These are phyloP conservation scores for Globisporangium heterothallicum DNA, from an alignment of 352 stramenopile species.

Conservation along the genomic window DNA sequence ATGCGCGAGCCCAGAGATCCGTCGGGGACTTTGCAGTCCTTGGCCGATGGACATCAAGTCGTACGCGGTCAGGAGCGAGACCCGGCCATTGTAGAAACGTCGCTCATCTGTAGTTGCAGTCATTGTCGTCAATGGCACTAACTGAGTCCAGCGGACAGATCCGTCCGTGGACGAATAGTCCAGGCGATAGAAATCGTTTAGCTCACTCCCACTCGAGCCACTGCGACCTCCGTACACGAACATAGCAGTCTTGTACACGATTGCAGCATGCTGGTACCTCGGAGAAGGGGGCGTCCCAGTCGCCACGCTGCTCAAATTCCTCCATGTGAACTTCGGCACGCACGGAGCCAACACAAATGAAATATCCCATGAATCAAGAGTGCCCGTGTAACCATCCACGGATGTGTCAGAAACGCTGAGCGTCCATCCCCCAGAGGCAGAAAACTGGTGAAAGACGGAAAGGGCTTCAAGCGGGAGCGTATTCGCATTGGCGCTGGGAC, in stretches of 20 bases:
- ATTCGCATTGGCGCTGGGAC: not conserved
- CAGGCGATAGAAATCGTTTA: conserved; percentile 57
- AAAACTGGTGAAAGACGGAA: conserved; percentile 48
- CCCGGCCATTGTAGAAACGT: conserved; percentile 28
- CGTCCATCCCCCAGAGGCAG: conserved; percentile 51
- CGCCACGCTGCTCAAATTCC: conserved; percentile 21
- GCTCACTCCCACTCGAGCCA: conserved; percentile 18
- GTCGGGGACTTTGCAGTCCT: conserved; percentile 19
- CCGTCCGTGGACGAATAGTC: conserved; percentile 37
- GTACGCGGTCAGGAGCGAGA: conserved; percentile 39
- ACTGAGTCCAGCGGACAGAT: conserved; percentile 34
- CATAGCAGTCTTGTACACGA: conserved; percentile 55
- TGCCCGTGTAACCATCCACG: conserved; percentile 33
- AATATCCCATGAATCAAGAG: conserved; percentile 47
- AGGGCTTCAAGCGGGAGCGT: conserved; percentile 35
- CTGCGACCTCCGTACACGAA: conserved; percentile 61
- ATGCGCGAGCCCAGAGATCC: conserved; percentile 8
- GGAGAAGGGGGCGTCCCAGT: conserved; percentile 34
- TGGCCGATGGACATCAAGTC: conserved; percentile 38
- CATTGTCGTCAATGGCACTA: conserved; percentile 18
- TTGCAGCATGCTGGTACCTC: conserved; percentile 53
- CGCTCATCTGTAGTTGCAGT: conserved; percentile 10
- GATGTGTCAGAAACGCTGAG: conserved; percentile 41
- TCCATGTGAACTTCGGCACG: conserved; percentile 51
- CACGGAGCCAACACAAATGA: conserved; percentile 47